Conservation (phyloP, 106 monocot species). For the Dendrobium nobile region DNA sequence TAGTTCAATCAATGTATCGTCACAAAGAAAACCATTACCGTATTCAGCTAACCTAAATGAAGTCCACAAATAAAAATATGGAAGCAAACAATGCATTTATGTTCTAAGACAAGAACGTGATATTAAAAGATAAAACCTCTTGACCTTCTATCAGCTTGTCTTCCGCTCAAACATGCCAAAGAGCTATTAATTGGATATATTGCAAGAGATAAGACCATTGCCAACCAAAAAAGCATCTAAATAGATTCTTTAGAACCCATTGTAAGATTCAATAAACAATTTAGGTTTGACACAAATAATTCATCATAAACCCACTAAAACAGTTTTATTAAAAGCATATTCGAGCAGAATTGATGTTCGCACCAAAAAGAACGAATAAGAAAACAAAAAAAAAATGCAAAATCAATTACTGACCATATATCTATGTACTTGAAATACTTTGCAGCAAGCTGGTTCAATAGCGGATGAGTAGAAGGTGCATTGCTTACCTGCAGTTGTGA, state of each 20-base stretch:
- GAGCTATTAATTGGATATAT: neutral
- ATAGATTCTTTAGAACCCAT: neutral
- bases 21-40: neutral
- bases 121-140: neutral
- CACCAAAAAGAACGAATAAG: neutral
- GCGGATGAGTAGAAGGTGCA: slow-evolving; percentile 31
- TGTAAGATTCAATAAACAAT: neutral
- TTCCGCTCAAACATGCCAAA: neutral
- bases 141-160: neutral
- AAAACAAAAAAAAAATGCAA: neutral
- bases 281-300: neutral
- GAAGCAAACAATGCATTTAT: neutral
- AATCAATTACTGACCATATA: slow-evolving; percentile 48
- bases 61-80: neutral
- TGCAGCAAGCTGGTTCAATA: slow-evolving; percentile 40
- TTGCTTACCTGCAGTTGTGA: slow-evolving; percentile 37
- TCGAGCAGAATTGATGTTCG: neutral
- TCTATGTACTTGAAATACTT: slow-evolving; percentile 77
- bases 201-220: neutral
- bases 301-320: neutral
- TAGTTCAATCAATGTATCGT: neutral
- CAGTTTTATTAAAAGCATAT: neutral
- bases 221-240: neutral
- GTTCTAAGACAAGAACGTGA: neutral
- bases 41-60: neutral